Evolutionary conservation across 768 basidiomycete species (phyloP).

Genomic region (Rhodotorula sphaerocarpa): DNA sequence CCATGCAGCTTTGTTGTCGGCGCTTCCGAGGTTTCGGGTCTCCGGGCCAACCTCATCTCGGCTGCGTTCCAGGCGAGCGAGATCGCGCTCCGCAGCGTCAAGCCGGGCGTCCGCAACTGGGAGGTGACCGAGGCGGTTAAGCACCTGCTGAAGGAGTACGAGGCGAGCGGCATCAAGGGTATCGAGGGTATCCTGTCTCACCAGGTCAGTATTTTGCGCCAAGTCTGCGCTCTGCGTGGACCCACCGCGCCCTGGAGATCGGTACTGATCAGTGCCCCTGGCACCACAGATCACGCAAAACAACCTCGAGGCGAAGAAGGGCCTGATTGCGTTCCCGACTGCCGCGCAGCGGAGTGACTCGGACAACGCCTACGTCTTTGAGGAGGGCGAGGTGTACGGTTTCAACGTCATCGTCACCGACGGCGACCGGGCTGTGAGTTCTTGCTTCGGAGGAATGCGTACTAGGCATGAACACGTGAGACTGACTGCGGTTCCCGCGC

Average conservation of each 20-base stretch:
- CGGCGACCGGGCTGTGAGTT: slow-evolving; percentile 71
- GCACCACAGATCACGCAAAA: slow-evolving; percentile 67
- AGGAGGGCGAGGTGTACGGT: slow-evolving; percentile 89
- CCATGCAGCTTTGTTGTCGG: slow-evolving; percentile 59
- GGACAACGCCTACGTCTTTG: slow-evolving; percentile 67
- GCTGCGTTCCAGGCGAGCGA: slow-evolving; percentile 92
- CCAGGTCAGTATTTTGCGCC: slow-evolving; percentile 16
- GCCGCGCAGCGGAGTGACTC: slow-evolving; percentile 77
- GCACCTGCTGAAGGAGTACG: slow-evolving; percentile 55
- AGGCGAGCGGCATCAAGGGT: slow-evolving; percentile 72
- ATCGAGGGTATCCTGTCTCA: slow-evolving; percentile 63
- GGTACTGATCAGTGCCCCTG: no score
- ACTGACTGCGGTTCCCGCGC: not conserved
- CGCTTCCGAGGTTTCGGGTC: slow-evolving; percentile 62
- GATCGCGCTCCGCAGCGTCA: slow-evolving; percentile 67
- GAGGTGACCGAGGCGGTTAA: slow-evolving; percentile 77
- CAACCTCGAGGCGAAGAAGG: slow-evolving; percentile 87
- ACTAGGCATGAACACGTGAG: not conserved
- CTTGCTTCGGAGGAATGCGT: no score
- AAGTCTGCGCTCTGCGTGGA: no score
- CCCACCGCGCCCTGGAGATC: no score
- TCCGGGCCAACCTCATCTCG: slow-evolving; percentile 81
- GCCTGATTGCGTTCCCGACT: slow-evolving; percentile 63
- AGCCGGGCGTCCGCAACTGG: slow-evolving; percentile 88
- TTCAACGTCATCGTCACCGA: slow-evolving; percentile 84